Base-by-base conservation (phyloP, 2,329 filamentous ascomycete species). In the Xylariaceae sp. region DNA sequence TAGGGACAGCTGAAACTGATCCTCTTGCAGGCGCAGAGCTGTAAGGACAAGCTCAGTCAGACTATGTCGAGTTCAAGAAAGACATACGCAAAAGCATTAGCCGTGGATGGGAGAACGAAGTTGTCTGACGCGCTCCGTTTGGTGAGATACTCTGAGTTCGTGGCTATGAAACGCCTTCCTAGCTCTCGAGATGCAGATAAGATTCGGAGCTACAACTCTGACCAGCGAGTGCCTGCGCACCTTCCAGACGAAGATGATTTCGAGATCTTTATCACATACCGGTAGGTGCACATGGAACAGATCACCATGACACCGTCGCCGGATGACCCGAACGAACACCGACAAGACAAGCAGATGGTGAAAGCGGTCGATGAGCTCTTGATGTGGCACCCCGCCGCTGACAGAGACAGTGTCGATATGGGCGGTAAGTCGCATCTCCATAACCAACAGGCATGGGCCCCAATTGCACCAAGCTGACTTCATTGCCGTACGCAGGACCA, bases 211-310 rank as follows among this genome's bases (percentile, higher is more conserved):
- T 62, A 50, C 1, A 55, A 35, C 12, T 55, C 59, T 19, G 42
- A n/a, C 30, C 15, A 6, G 30, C 12, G 8, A 6, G 13, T 42
- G 2, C 37, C 56, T 16, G 38, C 51, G 13, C 29, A 40, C 7
- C 15, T 9, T 1, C 16, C 34, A 13, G 9, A 19, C 4, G 31
- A 39, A 19, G 26, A 41, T 1, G 31, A 46, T 3, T 63, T 57
- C 30, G 43, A 64, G 36, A 49, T 65, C 17, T 66, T 66, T 51
- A 52, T 65, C 37, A 64, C 63, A 0, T 66, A 65, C 38, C 44
- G 59, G 19, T 65, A 63, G 63, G 55, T 59, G 6, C 30, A 32
- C 30, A 13, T 56, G 52, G 22, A 26, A 6, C 22, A 6, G 11
- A 26, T 26, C 6, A 26, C 22, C 6, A 29, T 18, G 3, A 54